phyloP scores from a whole-genome alignment of 1,284 basidiomycete species.

The Pyrrhoderma noxium region DNA sequence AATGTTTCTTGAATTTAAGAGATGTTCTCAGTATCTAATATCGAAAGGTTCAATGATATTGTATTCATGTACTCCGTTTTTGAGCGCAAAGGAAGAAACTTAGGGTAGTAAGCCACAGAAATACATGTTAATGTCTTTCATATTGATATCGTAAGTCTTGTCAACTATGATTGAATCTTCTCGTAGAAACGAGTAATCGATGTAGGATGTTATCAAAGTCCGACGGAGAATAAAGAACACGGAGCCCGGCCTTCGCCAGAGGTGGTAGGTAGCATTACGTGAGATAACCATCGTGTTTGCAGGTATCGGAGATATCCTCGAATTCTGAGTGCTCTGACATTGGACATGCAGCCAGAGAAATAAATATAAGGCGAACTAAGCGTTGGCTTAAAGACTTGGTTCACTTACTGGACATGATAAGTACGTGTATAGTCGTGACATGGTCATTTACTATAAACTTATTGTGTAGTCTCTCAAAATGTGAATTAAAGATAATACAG shows the following conservation, averaged over 20 bases:
- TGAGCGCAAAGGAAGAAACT: constrained; percentile 24
- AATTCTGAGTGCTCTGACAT: constrained; percentile 14
- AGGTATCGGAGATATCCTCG: background rate
- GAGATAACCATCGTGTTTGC: constrained; percentile 14
- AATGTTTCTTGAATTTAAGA: too few species aligned
- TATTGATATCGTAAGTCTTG: constrained; percentile 24
- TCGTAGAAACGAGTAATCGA: constrained; percentile 19
- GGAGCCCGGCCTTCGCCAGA: constrained; percentile 16
- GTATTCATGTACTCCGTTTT: too few species aligned
- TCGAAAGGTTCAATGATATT: too few species aligned
- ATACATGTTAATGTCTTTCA: constrained; percentile 28
- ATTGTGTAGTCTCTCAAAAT: constrained; percentile 9
- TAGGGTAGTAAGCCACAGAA: too few species aligned
- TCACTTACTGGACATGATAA: constrained; percentile 10
- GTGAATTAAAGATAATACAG: constrained; percentile 16
- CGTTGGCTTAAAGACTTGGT: background rate
- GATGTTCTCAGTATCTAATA: too few species aligned
- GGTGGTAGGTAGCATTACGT: constrained; percentile 15
- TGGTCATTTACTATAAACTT: constrained; percentile 11
- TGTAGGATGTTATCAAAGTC: constrained; percentile 18
- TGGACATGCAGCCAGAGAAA: constrained; percentile 9
- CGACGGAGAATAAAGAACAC: constrained; percentile 18
- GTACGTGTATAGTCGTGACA: constrained; percentile 8
- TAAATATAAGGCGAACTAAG: background rate
- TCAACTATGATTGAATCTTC: constrained; percentile 15